phyloP scores from a whole-genome alignment of 2,329 filamentous ascomycete species.

The Neoarthrinium moseri region DNA sequence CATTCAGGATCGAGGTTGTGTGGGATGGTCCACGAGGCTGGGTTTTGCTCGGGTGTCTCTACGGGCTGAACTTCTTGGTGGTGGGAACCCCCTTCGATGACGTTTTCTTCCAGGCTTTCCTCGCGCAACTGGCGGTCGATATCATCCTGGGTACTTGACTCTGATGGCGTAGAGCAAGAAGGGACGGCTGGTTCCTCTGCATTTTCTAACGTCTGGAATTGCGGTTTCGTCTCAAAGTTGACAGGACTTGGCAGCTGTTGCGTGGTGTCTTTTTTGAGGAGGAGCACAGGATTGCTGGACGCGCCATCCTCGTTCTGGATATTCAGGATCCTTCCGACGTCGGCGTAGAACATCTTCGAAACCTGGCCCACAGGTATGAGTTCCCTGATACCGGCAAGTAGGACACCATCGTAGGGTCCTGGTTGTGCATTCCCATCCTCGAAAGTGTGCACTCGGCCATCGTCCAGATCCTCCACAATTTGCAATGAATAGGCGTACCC shows the following conservation, averaged over 20 bases:
- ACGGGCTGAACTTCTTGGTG: neutral
- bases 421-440: constrained; percentile 27
- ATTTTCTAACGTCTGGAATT: constrained; percentile 10
- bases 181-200: constrained; percentile 9
- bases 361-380: constrained; percentile 58
- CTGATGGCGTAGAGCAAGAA: constrained; percentile 22
- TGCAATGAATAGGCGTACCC: constrained; percentile 76
- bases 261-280: constrained; percentile 67
- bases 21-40: constrained; percentile 58
- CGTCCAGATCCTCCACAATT: constrained; percentile 75
- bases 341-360: constrained; percentile 90
- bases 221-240: neutral
- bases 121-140: constrained; percentile 45
- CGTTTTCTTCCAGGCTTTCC: constrained; percentile 27
- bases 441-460: constrained; percentile 51
- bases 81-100: neutral
- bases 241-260: too few species aligned
- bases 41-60: neutral
- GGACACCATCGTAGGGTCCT: constrained; percentile 37
- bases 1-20: constrained; percentile 82
- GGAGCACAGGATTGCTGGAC: constrained; percentile 69
- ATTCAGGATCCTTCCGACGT: constrained; percentile 86
- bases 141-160: constrained; percentile 38
- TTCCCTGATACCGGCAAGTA: constrained; percentile 48
- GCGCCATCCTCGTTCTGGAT: constrained; percentile 61